Evolutionary conservation across 345 rosid genomes (phyloP), one percentile per base, ranked within the genome.

Genomic region (Reutealis trisperma): DNA sequence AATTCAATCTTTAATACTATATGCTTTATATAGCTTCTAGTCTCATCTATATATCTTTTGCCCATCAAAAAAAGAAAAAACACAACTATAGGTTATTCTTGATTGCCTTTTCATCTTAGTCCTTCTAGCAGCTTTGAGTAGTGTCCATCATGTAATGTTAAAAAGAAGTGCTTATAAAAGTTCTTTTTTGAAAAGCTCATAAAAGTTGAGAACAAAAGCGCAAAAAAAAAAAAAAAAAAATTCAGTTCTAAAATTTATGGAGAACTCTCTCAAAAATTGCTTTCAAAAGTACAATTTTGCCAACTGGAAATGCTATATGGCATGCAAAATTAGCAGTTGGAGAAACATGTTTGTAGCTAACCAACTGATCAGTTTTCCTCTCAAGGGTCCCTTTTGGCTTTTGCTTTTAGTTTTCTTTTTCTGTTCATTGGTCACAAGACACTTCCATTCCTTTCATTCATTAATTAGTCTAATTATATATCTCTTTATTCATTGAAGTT

Each of bases 321-420:
- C 27, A 59, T 68, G 55, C 14, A 34, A 51, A 44, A n/a, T 27
- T 25, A 25, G 34, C 75, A 54, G 55, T 37, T 55, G 64, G 45
- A 61, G 42, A 9, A 45, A 65, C 32, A 49, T 5, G 13, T 19
- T 44, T 72, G 81, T 63, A 54, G 68, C 49, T 72, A 60, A 58
- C 67, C 81, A 66, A 72, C 72, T 45, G 41, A 78, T 66, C 60
- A 37, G 25, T 44, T 67, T n/a, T 66, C 49, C 13, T 58, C 47
- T 22, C 21, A 6, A 1, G 72, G 73, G 72, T 58, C 72, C 73
- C 77, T 63, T 55, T 15, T 72, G 59, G 25, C 47, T 27, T 18
- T 54, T 34, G 37, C 37, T 34, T 4, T 16, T 54, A 1, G n/a
- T 5, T 4, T 14, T 45, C 13, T 16, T 57, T 27, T 19, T 3